Evolutionary conservation across 768 basidiomycete genomes (phyloP).

Genomic region (Tylopilus balloui): DNA sequence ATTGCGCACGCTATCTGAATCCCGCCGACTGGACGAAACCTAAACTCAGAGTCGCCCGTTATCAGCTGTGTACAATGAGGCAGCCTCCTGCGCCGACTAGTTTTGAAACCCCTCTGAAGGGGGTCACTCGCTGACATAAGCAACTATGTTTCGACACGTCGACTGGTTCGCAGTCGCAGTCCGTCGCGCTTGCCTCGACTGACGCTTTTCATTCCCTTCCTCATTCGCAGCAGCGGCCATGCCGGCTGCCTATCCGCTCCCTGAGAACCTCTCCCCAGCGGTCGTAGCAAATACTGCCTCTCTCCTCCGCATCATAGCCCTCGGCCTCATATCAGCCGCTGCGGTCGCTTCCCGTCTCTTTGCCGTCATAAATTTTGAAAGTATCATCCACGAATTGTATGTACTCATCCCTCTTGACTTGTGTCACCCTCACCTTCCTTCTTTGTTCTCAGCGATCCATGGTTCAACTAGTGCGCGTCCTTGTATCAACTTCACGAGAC

Average conservation of each 20-base stretch:
- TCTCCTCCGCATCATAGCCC: constrained; percentile 84
- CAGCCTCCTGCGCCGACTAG: too few relatives aligned
- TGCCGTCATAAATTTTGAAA: constrained; percentile 97
- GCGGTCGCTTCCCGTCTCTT: constrained; percentile 95
- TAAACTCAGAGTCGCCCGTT: too few relatives aligned
- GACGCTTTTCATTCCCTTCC: too few relatives aligned
- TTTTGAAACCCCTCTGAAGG: background rate
- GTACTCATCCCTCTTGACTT: constrained; percentile 28
- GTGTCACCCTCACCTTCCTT: background rate
- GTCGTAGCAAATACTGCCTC: constrained; percentile 87
- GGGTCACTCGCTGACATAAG: constrained; percentile 9
- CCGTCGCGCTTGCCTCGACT: too few relatives aligned
- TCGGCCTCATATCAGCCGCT: constrained; percentile 87
- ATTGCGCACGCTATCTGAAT: too few relatives aligned
- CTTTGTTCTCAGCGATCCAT: constrained; percentile 70
- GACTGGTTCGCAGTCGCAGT: constrained; percentile 1
- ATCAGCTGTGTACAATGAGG: too few relatives aligned
- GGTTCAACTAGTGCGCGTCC: constrained; percentile 93
- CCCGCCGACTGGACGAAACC: too few relatives aligned
- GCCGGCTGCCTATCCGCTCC: constrained; percentile 70
- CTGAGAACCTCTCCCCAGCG: constrained; percentile 60
- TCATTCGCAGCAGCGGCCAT: constrained; percentile 43
- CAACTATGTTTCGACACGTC: constrained; percentile 22
- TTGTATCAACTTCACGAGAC: background rate
- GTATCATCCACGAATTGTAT: constrained; percentile 99